These are phyloP conservation scores for Thalassiosira hispida DNA, from an alignment of 352 stramenopile genomes.

Conservation along the genomic window DNA sequence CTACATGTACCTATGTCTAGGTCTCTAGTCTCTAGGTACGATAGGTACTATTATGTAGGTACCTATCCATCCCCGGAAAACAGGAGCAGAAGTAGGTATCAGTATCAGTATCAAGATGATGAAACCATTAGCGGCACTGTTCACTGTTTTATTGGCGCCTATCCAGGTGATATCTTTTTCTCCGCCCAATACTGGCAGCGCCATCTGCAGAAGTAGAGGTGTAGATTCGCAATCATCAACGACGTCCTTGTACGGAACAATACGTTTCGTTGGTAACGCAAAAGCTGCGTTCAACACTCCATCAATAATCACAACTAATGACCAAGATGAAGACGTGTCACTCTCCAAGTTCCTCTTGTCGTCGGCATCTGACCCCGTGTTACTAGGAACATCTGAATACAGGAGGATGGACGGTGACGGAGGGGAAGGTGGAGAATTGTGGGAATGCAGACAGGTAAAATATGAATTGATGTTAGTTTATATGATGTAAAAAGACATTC, in stretches of 20 bases:
- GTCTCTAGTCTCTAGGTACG: too few relatives aligned
- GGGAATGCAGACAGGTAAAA: conserved; percentile 14
- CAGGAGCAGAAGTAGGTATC: too few relatives aligned
- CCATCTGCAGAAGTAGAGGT: too few relatives aligned
- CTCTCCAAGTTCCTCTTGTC: conserved; percentile 38
- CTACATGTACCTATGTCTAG: too few relatives aligned
- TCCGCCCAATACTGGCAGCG: background rate
- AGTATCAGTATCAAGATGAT: too few relatives aligned
- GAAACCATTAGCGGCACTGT: too few relatives aligned
- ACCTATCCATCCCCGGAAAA: too few relatives aligned
- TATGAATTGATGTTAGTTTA: too few relatives aligned
- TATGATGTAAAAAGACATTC: too few relatives aligned
- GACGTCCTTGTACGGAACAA: conserved; percentile 33
- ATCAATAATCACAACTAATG: conserved; percentile 4
- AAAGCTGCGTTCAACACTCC: conserved; percentile 18
- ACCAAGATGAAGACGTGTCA: conserved; percentile 21
- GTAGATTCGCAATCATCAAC: background rate
- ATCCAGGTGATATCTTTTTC: conserved; percentile 1
- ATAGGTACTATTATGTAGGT: too few relatives aligned
- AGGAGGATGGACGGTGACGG: conserved; percentile 11
- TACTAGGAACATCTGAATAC: conserved; percentile 37
- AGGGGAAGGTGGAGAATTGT: conserved; percentile 21
- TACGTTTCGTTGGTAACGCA: conserved; percentile 32
- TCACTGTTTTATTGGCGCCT: background rate
- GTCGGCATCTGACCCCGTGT: conserved; percentile 23